phyloP scores from a whole-genome alignment of 306 rosid genomes.

The Senna siamea region DNA sequence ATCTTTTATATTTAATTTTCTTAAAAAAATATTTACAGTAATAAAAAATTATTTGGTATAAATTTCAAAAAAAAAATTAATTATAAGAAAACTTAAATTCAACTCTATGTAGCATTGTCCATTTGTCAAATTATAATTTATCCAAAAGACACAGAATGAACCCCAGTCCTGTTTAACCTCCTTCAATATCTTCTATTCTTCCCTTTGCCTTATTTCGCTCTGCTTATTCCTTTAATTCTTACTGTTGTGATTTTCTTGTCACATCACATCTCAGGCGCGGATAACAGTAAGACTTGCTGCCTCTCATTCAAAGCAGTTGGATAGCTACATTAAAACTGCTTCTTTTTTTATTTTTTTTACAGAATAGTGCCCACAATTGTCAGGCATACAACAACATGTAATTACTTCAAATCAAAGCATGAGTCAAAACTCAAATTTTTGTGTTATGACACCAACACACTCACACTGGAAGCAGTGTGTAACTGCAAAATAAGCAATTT shows the following conservation, averaged over 20 bases:
- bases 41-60: too few species aligned
- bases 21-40: too few species aligned
- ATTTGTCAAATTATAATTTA: background rate
- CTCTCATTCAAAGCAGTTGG: too few species aligned
- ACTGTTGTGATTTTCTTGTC: background rate
- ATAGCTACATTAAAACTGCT: background rate
- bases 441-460: too few species aligned
- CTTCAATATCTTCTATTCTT: background rate
- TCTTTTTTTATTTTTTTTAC: too few species aligned
- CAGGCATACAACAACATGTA: background rate
- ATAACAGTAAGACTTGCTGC: too few species aligned
- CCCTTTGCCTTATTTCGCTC: background rate
- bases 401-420: constrained; percentile 20
- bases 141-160: background rate
- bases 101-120: too few species aligned
- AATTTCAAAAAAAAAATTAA: too few species aligned
- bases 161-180: background rate
- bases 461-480: constrained; percentile 15
- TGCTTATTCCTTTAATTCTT: background rate
- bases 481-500: constrained; percentile 39
- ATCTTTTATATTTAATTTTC: background rate
- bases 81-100: too few species aligned
- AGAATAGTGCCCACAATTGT: too few species aligned
- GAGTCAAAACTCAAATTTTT: too few species aligned
- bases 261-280: too few species aligned